Evolutionary conservation across 176 grass and related monocot genomes (phyloP).

Genomic region (Oryza nivara): DNA sequence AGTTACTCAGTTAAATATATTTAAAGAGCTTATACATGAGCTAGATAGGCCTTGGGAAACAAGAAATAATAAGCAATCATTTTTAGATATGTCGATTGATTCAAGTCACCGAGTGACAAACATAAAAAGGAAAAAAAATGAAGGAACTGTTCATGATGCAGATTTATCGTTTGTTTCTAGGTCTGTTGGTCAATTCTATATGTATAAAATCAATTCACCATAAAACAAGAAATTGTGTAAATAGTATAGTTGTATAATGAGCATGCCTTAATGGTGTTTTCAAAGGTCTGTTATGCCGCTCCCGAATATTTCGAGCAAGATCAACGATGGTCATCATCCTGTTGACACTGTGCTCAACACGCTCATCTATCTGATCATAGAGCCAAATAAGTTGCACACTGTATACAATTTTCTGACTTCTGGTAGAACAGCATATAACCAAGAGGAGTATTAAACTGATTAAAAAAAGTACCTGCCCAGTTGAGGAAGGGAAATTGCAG

Average conservation of each 20-base stretch:
- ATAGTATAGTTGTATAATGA: background rate
- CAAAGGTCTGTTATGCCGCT: conserved; percentile 89
- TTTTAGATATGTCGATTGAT: too few relatives aligned
- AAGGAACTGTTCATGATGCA: too few relatives aligned
- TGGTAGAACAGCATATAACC: background rate
- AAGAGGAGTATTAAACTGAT: background rate
- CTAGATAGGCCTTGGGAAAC: too few relatives aligned
- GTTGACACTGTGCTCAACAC: conserved; percentile 90
- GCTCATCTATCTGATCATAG: conserved; percentile 79
- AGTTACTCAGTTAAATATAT: too few relatives aligned
- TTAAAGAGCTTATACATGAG: too few relatives aligned
- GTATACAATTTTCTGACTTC: background rate
- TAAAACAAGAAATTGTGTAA: background rate
- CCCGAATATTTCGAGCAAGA: conserved; percentile 88
- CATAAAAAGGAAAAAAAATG: too few relatives aligned
- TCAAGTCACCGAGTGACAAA: too few relatives aligned
- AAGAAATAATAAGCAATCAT: too few relatives aligned
- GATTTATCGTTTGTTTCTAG: too few relatives aligned
- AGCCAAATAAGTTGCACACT: too few relatives aligned
- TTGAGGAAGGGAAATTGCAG: conserved; percentile 85
- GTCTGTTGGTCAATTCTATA: background rate
- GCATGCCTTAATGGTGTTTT: conserved; percentile 94
- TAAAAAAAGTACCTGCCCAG: conserved; percentile 63
- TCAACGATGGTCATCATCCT: conserved; percentile 99
- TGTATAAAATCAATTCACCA: background rate